Conservation (phyloP, 345 rosid species). For the Citrus sinensis region DNA sequence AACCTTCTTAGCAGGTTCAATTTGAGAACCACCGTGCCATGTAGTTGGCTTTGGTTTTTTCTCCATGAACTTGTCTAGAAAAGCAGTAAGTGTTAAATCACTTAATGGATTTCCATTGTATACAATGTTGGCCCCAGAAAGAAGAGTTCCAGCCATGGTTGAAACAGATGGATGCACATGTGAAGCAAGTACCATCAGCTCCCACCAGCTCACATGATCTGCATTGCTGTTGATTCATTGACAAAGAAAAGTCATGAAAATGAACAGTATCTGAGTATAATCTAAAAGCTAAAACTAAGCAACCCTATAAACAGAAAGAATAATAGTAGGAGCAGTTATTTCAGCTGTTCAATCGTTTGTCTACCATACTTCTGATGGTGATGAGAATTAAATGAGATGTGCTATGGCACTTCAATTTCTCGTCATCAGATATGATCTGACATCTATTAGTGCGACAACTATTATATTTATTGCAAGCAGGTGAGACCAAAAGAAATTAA, state of each 20-base stretch:
- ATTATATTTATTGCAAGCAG: background rate
- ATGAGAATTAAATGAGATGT: background rate
- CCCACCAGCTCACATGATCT: constrained; percentile 91
- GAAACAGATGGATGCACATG: constrained; percentile 95
- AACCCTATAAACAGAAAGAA: background rate
- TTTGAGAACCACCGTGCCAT: constrained; percentile 99
- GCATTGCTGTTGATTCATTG: constrained; percentile 60
- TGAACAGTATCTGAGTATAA: background rate
- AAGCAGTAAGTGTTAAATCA: constrained; percentile 75
- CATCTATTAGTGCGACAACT: background rate
- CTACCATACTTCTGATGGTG: background rate
- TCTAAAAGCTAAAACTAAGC: background rate
- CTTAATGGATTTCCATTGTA: constrained; percentile 87
- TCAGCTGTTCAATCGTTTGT: background rate
- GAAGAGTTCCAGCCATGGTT: constrained; percentile 94
- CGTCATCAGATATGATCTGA: background rate
- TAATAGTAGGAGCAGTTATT: background rate
- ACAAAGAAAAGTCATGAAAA: background rate
- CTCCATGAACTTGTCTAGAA: constrained; percentile 97
- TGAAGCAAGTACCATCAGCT: constrained; percentile 74
- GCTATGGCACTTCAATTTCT: background rate
- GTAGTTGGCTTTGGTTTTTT: constrained; percentile 78
- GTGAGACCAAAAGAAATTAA: background rate
- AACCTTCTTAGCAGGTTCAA: constrained; percentile 95
- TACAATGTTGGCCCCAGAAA: constrained; percentile 79